A percentile compares a stretch with the other conserved stretches of the same genome.
phyloP scores from a whole-genome alignment of 208 protist species.

The Trypanosoma conorhini region DNA sequence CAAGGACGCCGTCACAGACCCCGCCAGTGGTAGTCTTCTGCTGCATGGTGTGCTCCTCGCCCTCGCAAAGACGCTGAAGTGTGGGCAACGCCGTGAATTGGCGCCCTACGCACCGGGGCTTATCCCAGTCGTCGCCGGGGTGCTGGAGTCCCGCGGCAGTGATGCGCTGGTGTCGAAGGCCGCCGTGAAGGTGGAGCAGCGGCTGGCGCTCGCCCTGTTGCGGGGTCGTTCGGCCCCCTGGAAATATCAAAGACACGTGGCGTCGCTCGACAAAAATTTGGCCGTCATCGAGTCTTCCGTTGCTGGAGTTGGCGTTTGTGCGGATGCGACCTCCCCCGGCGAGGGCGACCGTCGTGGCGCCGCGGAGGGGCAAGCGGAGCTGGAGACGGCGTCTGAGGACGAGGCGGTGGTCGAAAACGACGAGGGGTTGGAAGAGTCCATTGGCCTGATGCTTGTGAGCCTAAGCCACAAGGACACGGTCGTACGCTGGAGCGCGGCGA shows the following conservation, averaged over 20 bases:
- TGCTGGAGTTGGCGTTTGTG: background rate
- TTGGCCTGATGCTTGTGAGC: slow-evolving; percentile 67
- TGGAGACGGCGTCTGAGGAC: slow-evolving; percentile 27
- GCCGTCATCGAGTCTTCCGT: background rate
- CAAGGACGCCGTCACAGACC: slow-evolving; percentile 31
- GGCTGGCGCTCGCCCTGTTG: slow-evolving; percentile 89
- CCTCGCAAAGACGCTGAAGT: slow-evolving; percentile 92
- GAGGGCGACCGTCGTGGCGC: background rate
- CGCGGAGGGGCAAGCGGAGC: background rate
- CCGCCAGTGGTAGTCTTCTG: slow-evolving; percentile 22
- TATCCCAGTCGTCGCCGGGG: slow-evolving; percentile 36
- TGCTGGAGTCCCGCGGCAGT: slow-evolving; percentile 29
- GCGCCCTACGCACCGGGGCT: slow-evolving; percentile 55
- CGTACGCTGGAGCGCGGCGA: slow-evolving; percentile 97
- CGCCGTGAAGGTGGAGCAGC: slow-evolving; percentile 90
- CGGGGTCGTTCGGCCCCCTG: slow-evolving; percentile 84
- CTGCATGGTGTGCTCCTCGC: slow-evolving; percentile 84
- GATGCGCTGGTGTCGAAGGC: slow-evolving; percentile 87
- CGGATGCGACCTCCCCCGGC: background rate
- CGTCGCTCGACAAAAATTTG: slow-evolving; percentile 75
- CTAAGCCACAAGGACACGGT: slow-evolving; percentile 92
- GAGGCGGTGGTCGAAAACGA: slow-evolving; percentile 54
- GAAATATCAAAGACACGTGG: slow-evolving; percentile 87
- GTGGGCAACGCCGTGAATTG: slow-evolving; percentile 88
- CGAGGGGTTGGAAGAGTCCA: slow-evolving; percentile 76